Percentiles rank a stretch among this genome's conserved stretches.
Conservation (phyloP, 768 basidiomycete genomes). For the Rhodocollybia butyracea region DNA sequence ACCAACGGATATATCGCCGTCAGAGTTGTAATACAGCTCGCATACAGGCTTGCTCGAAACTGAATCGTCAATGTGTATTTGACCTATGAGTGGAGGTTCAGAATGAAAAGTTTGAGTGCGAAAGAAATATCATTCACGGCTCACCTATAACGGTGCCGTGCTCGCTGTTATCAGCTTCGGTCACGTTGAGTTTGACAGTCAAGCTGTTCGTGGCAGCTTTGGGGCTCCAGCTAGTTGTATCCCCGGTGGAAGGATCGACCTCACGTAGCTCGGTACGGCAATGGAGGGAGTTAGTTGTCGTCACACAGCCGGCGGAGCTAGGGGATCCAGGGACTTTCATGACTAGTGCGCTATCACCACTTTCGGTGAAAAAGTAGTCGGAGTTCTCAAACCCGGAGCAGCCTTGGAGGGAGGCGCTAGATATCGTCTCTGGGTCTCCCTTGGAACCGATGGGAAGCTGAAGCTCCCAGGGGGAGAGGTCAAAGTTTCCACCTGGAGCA, state of each 20-base stretch:
- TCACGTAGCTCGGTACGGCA: conserved; percentile 7
- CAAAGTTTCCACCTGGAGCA: conserved; percentile 6
- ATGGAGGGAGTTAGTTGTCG: conserved; percentile 1
- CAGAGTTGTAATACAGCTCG: conserved; percentile 4
- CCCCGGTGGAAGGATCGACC: not conserved
- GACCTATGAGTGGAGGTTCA: too few species aligned
- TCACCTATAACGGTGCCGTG: conserved; percentile 9
- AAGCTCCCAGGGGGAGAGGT: conserved; percentile 5
- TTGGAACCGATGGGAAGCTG: conserved; percentile 1
- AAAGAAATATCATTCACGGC: too few species aligned
- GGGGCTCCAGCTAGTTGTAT: conserved; percentile 8
- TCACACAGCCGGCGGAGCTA: conserved; percentile 1
- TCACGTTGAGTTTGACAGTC: not conserved
- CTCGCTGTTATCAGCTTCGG: not conserved
- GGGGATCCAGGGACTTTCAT: conserved; percentile 9
- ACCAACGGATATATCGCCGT: not conserved
- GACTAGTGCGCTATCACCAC: not conserved
- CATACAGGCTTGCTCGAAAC: conserved; percentile 8
- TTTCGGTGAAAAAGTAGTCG: conserved; percentile 4
- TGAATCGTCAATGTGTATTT: conserved; percentile 5
- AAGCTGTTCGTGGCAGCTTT: not conserved
- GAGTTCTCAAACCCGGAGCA: not conserved
- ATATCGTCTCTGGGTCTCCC: not conserved
- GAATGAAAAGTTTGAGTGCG: too few species aligned
- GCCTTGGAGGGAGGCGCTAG: not conserved